These are phyloP conservation scores for Pythium phragmitis DNA, from an alignment of 352 stramenopile genomes.

Conservation along the genomic window DNA sequence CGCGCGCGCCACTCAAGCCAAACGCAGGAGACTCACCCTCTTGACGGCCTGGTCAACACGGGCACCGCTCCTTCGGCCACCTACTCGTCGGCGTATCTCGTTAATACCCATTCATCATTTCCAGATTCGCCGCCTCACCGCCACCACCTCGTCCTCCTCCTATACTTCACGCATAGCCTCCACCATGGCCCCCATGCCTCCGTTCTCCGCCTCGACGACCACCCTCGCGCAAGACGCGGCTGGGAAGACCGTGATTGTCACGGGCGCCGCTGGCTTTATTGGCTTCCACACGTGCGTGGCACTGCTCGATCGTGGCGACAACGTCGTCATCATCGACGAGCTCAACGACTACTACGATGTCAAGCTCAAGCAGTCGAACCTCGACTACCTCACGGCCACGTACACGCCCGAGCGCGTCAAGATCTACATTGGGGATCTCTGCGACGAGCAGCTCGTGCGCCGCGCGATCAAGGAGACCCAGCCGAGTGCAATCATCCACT, in stretches of 20 bases:
- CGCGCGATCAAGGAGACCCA: constrained; percentile 88
- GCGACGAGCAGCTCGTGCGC: constrained; percentile 90
- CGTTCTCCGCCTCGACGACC: constrained; percentile 26
- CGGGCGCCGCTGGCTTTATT: constrained; percentile 96
- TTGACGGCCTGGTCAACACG: too few relatives aligned
- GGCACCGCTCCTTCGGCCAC: too few relatives aligned
- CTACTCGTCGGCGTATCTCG: too few relatives aligned
- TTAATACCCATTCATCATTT: constrained; percentile 8
- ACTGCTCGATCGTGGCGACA: constrained; percentile 84
- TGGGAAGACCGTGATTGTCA: constrained; percentile 68
- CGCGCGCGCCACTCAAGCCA: too few relatives aligned
- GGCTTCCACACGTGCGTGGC: constrained; percentile 93
- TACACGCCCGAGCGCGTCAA: constrained; percentile 57
- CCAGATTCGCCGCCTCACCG: constrained; percentile 3
- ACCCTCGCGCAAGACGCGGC: not conserved
- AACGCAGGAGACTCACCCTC: too few relatives aligned
- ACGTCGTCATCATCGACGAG: constrained; percentile 97
- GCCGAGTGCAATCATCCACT: constrained; percentile 90
- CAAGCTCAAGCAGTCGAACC: constrained; percentile 95
- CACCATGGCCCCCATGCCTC: constrained; percentile 33
- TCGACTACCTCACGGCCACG: constrained; percentile 73
- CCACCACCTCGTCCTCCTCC: not conserved
- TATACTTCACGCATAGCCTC: not conserved
- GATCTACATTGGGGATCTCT: constrained; percentile 93
- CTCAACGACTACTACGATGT: constrained; percentile 99